phyloP scores from a whole-genome alignment of 2,329 filamentous ascomycete genomes.

The Stylonectria norvegica region DNA sequence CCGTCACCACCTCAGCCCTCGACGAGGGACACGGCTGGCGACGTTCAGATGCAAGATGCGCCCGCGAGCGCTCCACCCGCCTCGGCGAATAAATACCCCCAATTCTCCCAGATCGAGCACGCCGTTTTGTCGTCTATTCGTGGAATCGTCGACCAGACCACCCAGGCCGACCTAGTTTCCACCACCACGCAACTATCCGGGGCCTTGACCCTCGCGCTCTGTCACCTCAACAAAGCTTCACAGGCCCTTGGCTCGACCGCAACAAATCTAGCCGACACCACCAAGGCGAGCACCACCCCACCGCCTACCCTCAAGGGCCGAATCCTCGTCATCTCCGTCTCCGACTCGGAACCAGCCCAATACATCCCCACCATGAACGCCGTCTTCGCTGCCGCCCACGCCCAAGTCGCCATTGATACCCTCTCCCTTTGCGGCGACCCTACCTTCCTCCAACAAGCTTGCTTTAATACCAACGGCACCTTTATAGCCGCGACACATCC shows the following conservation, averaged over 20 bases:
- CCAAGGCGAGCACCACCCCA: conserved; percentile 30
- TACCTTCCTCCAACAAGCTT: conserved; percentile 90
- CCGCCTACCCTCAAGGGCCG: conserved; percentile 46
- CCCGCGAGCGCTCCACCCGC: conserved; percentile 36
- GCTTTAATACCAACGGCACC: conserved; percentile 58
- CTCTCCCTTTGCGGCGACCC: conserved; percentile 80
- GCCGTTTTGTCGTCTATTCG: conserved; percentile 73
- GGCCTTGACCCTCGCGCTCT: conserved; percentile 82
- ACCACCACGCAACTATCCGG: conserved; percentile 87
- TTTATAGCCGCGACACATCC: conserved; percentile 55
- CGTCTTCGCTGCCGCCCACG: conserved; percentile 90
- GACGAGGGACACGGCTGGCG: conserved; percentile 39
- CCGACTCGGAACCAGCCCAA: conserved; percentile 77
- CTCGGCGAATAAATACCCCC: conserved; percentile 85
- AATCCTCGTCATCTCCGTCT: conserved; percentile 87
- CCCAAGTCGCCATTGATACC: conserved; percentile 87
- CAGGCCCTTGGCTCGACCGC: conserved; percentile 61
- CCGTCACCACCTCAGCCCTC: conserved; percentile 49
- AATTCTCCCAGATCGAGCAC: conserved; percentile 82
- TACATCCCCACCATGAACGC: conserved; percentile 99
- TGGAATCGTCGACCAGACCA: conserved; percentile 68
- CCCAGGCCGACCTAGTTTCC: conserved; percentile 60
- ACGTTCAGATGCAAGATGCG: conserved; percentile 56
- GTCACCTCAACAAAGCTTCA: conserved; percentile 82
- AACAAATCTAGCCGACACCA: conserved; percentile 36